Evolutionary conservation across 768 basidiomycete species (phyloP).

Genomic region (Gloeopeniophorella convolvens): DNA sequence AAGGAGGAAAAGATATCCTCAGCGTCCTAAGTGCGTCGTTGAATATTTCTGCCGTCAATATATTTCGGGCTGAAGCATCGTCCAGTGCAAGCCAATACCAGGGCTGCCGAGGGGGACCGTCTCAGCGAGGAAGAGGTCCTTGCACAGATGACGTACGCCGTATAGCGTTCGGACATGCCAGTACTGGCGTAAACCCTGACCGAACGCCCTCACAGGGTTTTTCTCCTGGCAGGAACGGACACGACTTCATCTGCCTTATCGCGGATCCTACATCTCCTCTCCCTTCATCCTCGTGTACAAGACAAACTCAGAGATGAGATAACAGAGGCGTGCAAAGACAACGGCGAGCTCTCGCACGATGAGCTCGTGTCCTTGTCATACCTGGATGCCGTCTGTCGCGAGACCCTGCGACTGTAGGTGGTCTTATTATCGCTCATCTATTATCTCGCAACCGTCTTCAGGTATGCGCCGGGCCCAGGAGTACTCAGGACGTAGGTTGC

Average conservation of each 20-base stretch:
- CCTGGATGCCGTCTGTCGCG: conserved; percentile 25
- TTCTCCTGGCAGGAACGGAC: conserved; percentile 20
- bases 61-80: too few species aligned
- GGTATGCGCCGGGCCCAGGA: too few species aligned
- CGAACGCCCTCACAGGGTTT: conserved; percentile 19
- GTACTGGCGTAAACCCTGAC: neutral
- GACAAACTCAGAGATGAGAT: conserved; percentile 26
- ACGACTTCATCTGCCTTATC: conserved; percentile 28
- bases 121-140: conserved; percentile 32
- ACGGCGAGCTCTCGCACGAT: conserved; percentile 24
- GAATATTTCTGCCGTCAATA: neutral
- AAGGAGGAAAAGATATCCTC: conserved; percentile 39
- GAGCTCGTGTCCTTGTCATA: conserved; percentile 22
- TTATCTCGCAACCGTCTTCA: too few species aligned
- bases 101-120: conserved; percentile 23
- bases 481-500: too few species aligned
- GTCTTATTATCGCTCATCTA: neutral
- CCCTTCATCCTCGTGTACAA: conserved; percentile 24
- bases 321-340: conserved; percentile 5
- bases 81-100: conserved; percentile 37
- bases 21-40: conserved; percentile 38
- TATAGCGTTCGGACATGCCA: neutral
- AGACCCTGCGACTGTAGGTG: conserved; percentile 24
- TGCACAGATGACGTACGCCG: conserved; percentile 31
- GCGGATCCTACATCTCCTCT: conserved; percentile 24